Evolutionary conservation across 768 basidiomycete genomes (phyloP), one percentile per base, ranked within the genome.

Genomic region (Lentinula boryana): DNA sequence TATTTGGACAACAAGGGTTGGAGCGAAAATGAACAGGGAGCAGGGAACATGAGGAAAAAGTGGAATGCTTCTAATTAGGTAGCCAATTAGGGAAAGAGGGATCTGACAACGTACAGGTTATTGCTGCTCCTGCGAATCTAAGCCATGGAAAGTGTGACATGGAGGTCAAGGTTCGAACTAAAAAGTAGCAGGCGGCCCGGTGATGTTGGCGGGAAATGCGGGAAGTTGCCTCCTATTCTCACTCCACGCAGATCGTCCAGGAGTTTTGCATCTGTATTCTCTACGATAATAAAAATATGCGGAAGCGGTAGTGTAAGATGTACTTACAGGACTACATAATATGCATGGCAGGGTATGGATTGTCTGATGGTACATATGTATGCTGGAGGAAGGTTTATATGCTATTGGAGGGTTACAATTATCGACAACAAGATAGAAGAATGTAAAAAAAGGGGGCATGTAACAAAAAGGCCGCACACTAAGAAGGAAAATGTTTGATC

Each of bases 81-180:
- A 15, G 7, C 2, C 58, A 4, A 15, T 23, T 33, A 57, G 16
- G 5, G 35, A 32, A 32, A 16, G 6, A n/a, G 23, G 15, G 36
- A 8, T 21, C 12, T 23, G 21, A 8, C 54, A 38, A 83, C 84
- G 71, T 67, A 85, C 84, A 67, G 61, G 78, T 76, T 58, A 77
- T 60, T 4, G 83, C 76, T 55, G 74, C 65, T 4, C 76, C 74
- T 16, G 80, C 75, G 64, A 86, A 74, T 68, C 79, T 81, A 65
- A 76, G 68, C 84, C 84, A 86, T 33, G 85, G 85, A 71, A 85
- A 85, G 60, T 71, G 75, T 65, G 74, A 68, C 78, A 84, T 84
- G n/a, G n/a, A 40, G 35, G 12, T 18, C 15, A 16, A 7, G 15
- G 21, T 8, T 38, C 36, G 13, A 38, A 13, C 6, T 13, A 1